Evolutionary conservation across 441 rosid species (phyloP), one percentile per base, ranked within the genome.

Genomic region (Isatis lusitanica): DNA sequence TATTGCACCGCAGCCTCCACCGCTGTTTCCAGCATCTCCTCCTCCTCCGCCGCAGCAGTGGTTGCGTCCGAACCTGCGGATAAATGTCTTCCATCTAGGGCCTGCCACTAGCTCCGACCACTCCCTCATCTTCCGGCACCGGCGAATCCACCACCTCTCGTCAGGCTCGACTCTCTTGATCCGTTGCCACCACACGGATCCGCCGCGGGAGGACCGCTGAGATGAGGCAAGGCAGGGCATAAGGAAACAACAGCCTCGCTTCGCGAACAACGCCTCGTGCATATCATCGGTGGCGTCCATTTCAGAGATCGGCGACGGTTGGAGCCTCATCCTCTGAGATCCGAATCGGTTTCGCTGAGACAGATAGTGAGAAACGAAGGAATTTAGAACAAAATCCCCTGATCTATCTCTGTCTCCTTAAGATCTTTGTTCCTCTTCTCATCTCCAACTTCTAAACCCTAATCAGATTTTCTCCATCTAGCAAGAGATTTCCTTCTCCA

Each of bases 31-130:
- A 3, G 13, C 17, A 3, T 58, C 40, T 9, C 71, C 53, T 13
- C 58, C 40, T 9, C 71, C 53, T 13, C 58, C 53, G 4, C 56
- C 16, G 33, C 63, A 57, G 11, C 68, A 71, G 42, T 53, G 71
- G 62, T 62, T 76, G 18, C 80, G 74, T 35, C 75, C 61, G 4
- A 85, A 67, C 76, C 80, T 68, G 10, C 90, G 79, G 11, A 83
- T 74, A 15, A 87, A 82, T 16, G 82, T 82, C 82, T 86, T 90
- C 92, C 87, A 87, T 72, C 51, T 78, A 5, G 88, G 86, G 0
- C 86, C 83, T 0, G 87, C 89, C 9, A 80, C 73, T 11, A 78
- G 30, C 75, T 79, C 87, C 63, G 87, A 89, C 91, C 89, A 89
- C 43, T 80, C 85, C 5, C 88, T 81, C 51, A 85, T 46, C 78